phyloP scores from a whole-genome alignment of 2,329 filamentous ascomycete genomes.

The Metarhizium guizhouense region DNA sequence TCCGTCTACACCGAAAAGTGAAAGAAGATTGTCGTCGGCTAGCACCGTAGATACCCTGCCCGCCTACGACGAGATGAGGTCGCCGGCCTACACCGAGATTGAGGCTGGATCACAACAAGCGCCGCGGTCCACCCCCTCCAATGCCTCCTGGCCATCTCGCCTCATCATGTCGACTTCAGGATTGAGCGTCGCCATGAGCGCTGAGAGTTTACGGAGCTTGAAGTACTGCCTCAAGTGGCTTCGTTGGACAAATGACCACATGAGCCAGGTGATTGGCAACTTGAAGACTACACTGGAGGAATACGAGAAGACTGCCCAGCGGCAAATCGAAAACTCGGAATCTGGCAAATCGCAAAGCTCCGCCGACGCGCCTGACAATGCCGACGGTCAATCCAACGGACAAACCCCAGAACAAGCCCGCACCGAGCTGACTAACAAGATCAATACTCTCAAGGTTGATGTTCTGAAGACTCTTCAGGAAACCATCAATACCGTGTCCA shows the following conservation, averaged over 20 bases:
- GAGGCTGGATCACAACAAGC: slow-evolving; percentile 21
- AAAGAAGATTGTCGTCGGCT: slow-evolving; percentile 52
- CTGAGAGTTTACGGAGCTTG: slow-evolving; percentile 74
- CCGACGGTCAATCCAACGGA: slow-evolving; percentile 4
- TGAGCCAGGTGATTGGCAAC: slow-evolving; percentile 65
- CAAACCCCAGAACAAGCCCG: slow-evolving; percentile 20
- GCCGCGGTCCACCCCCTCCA: slow-evolving; percentile 20
- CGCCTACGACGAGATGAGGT: slow-evolving; percentile 71
- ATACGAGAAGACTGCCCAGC: slow-evolving; percentile 48
- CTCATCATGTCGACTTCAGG: slow-evolving; percentile 87
- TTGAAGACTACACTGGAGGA: slow-evolving; percentile 71
- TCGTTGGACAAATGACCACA: slow-evolving; percentile 71
- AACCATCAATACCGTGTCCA: slow-evolving; percentile 77
- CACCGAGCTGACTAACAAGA: slow-evolving; percentile 46
- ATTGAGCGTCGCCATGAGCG: slow-evolving; percentile 82
- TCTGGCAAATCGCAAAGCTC: background rate
- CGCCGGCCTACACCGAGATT: slow-evolving; percentile 64
- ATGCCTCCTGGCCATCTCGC: slow-evolving; percentile 63
- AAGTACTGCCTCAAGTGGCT: slow-evolving; percentile 79
- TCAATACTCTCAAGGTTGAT: slow-evolving; percentile 59
- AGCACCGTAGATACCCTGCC: slow-evolving; percentile 69
- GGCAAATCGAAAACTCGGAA: slow-evolving; percentile 8
- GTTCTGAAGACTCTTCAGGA: slow-evolving; percentile 72
- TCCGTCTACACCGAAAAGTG: slow-evolving; percentile 19
- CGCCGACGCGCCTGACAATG: background rate